A percentile compares a stretch with the other conserved stretches of the same genome.
Evolutionary conservation across 305 asterid genomes (phyloP).

Genomic region (Fraxinus baroniana): DNA sequence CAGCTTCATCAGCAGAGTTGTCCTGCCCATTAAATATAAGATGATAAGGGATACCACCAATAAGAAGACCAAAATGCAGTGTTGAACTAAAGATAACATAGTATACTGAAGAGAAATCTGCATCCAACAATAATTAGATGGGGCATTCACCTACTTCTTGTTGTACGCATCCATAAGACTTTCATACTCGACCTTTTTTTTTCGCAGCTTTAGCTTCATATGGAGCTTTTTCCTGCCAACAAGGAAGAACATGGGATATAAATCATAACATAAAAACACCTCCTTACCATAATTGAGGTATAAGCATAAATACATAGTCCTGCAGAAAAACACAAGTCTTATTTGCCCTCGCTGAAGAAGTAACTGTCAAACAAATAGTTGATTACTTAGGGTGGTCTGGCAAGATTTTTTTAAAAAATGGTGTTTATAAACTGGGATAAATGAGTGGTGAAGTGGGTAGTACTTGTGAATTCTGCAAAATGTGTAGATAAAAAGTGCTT

Average conservation of each 20-base stretch:
- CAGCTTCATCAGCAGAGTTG: conserved; percentile 75
- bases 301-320: conserved; percentile 8
- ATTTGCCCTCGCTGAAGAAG: not conserved
- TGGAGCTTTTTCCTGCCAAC: conserved; percentile 82
- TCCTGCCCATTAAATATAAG: conserved; percentile 42
- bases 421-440: not conserved
- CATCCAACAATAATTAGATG: too few relatives aligned
- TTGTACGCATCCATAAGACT: too few relatives aligned
- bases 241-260: not conserved
- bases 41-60: not conserved
- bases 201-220: conserved; percentile 90
- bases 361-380: not conserved
- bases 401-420: not conserved
- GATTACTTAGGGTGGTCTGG: not conserved
- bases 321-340: not conserved
- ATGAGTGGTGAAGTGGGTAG: not conserved
- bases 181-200: too few relatives aligned
- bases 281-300: not conserved
- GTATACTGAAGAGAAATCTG: not conserved
- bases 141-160: too few relatives aligned
- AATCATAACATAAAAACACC: not conserved
- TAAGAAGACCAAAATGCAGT: not conserved
- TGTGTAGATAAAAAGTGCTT: not conserved
- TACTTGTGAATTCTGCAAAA: not conserved
- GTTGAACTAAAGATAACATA: not conserved